Conservation (phyloP, 441 rosid species). For the Adansonia grandidieri region DNA sequence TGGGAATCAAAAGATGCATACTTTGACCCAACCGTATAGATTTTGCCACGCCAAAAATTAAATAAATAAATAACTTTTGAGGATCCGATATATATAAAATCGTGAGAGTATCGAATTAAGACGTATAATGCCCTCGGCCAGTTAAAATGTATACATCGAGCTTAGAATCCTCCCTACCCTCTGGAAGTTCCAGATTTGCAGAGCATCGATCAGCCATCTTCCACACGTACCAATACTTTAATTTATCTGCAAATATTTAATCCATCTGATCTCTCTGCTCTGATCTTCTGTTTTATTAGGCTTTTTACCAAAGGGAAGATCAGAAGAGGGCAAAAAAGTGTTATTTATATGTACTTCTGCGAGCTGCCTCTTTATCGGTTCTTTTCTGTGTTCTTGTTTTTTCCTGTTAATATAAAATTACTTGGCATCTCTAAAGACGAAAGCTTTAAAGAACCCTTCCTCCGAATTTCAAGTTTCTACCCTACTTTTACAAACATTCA, state of each 20-base stretch:
- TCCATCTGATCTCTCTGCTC: not conserved
- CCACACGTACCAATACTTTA: slow-evolving; percentile 9
- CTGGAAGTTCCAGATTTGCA: slow-evolving; percentile 5
- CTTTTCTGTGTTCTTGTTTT: not conserved
- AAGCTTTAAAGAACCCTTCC: not conserved
- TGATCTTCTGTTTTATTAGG: slow-evolving; percentile 8
- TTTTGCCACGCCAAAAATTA: slow-evolving; percentile 24
- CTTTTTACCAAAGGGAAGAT: not conserved
- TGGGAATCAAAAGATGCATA: slow-evolving; percentile 17
- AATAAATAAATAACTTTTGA: no score
- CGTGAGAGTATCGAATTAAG: no score
- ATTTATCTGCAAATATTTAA: not conserved
- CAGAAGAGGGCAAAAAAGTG: not conserved
- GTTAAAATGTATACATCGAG: no score
- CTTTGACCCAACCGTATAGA: slow-evolving; percentile 19
- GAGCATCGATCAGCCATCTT: not conserved
- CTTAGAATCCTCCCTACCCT: slow-evolving; percentile 15
- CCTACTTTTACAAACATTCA: not conserved
- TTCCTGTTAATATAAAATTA: not conserved
- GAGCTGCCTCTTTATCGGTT: not conserved
- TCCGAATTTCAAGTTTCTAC: not conserved
- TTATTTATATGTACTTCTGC: not conserved
- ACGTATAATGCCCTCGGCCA: no score
- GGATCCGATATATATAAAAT: no score
- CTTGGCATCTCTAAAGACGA: not conserved